These are phyloP conservation scores for Thuidium tamariscinum DNA, from an alignment of 225 moss, liverwort and hornwort species.

Conservation along the genomic window DNA sequence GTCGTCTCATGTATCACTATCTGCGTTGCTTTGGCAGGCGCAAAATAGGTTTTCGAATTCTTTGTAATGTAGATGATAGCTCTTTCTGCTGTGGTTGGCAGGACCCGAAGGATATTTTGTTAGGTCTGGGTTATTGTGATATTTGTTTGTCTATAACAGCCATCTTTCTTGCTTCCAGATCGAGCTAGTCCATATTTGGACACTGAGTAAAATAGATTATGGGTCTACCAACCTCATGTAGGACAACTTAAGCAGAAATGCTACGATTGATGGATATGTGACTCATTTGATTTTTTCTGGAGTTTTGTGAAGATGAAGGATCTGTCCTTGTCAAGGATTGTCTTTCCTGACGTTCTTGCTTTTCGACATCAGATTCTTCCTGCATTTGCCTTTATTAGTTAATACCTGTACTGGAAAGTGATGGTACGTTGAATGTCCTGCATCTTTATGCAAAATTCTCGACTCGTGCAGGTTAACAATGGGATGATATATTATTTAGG, in stretches of 20 bases:
- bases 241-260: not conserved
- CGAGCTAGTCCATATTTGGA: not conserved
- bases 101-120: not conserved
- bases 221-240: not conserved
- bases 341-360: not conserved
- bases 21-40: not conserved
- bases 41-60: not conserved
- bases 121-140: not conserved
- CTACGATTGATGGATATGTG: not conserved
- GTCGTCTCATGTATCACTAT: constrained; percentile 8
- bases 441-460: not conserved
- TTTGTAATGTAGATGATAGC: not conserved
- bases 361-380: not conserved
- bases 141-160: not conserved
- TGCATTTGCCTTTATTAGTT: not conserved
- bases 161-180: not conserved
- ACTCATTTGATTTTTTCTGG: not conserved
- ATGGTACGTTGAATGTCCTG: not conserved
- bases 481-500: not conserved
- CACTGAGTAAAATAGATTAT: constrained; percentile 4
- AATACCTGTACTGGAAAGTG: not conserved
- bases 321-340: not conserved
- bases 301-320: not conserved
- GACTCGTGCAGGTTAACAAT: not conserved
- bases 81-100: constrained; percentile 1